Percentiles rank a stretch among this genome's conserved stretches.
phyloP scores from a whole-genome alignment of 2,329 filamentous ascomycete genomes.

The Nakataea oryzae region DNA sequence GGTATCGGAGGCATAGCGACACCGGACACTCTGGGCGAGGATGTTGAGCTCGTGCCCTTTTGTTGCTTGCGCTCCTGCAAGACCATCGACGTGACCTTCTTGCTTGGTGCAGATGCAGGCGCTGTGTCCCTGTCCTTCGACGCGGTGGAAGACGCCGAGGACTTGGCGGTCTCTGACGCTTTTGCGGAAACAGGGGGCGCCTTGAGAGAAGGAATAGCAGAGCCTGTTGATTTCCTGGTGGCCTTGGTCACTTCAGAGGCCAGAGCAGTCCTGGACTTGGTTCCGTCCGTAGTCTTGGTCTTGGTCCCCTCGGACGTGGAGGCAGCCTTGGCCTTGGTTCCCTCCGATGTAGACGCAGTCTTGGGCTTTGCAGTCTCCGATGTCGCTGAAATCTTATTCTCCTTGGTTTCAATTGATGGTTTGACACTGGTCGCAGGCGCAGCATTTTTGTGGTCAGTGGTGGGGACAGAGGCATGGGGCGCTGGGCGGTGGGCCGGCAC shows the following conservation, averaged over 20 bases:
- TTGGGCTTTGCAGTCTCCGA: slow-evolving; percentile 6
- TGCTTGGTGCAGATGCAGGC: slow-evolving; percentile 17
- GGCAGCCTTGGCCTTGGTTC: not conserved
- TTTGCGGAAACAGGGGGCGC: not conserved
- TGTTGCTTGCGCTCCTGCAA: slow-evolving; percentile 35
- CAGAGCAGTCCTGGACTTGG: not conserved
- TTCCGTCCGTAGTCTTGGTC: not conserved
- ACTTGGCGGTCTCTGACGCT: not conserved
- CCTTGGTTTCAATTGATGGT: slow-evolving; percentile 4
- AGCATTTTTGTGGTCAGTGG: slow-evolving; percentile 2
- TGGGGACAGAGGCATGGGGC: slow-evolving; percentile 21
- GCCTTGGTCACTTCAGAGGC: not conserved
- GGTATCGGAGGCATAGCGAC: slow-evolving; percentile 20
- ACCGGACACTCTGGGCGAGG: slow-evolving; percentile 38
- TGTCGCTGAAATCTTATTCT: slow-evolving; percentile 4
- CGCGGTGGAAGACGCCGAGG: slow-evolving; percentile 7
- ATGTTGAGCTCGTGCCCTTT: slow-evolving; percentile 23
- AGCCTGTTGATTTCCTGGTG: not conserved
- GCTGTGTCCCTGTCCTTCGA: slow-evolving; percentile 9
- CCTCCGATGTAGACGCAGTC: slow-evolving; percentile 3
- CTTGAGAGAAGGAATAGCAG: not conserved
- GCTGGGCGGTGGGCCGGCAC: slow-evolving; percentile 23
- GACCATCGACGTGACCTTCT: slow-evolving; percentile 31
- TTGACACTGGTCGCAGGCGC: not conserved
- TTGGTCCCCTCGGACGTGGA: not conserved